Conservation (phyloP, 257 asterid species). For the Echites panduratus region DNA sequence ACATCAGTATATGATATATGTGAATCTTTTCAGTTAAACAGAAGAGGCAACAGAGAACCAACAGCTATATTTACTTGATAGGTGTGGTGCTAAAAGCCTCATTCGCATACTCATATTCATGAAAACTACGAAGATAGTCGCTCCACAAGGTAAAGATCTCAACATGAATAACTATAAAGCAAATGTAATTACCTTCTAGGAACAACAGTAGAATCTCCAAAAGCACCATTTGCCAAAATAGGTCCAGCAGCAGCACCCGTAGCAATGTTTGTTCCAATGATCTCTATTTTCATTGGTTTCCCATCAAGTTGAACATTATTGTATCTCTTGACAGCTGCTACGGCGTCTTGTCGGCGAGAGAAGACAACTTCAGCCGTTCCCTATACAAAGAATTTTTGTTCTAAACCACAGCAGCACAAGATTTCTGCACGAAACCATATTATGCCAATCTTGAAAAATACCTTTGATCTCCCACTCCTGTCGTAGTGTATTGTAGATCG, state of each 20-base stretch:
- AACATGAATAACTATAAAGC: neutral
- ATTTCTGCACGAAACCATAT: constrained; percentile 22
- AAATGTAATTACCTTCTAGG: constrained; percentile 33
- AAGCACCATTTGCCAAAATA: constrained; percentile 25
- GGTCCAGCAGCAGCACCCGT: constrained; percentile 30
- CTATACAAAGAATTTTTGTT: constrained; percentile 32
- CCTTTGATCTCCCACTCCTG: constrained; percentile 97
- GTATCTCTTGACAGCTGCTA: constrained; percentile 56
- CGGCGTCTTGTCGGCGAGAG: constrained; percentile 50
- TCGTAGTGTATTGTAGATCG: constrained; percentile 68
- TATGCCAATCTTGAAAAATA: constrained; percentile 27
- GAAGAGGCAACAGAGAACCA: neutral
- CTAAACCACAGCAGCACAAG: constrained; percentile 25
- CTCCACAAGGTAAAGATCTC: neutral
- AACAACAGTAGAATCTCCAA: constrained; percentile 27
- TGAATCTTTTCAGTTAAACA: neutral
- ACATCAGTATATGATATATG: neutral
- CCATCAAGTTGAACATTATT: constrained; percentile 67
- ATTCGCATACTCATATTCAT: too few relatives aligned
- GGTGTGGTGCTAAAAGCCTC: neutral
- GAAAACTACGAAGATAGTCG: neutral
- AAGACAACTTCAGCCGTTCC: constrained; percentile 92
- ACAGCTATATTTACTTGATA: neutral
- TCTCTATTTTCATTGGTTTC: constrained; percentile 60
- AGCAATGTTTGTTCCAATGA: constrained; percentile 45